A percentile compares a stretch with the other conserved stretches of the same genome.
Evolutionary conservation across 306 rosid genomes (phyloP).

Genomic region (Crataegus laevigata): DNA sequence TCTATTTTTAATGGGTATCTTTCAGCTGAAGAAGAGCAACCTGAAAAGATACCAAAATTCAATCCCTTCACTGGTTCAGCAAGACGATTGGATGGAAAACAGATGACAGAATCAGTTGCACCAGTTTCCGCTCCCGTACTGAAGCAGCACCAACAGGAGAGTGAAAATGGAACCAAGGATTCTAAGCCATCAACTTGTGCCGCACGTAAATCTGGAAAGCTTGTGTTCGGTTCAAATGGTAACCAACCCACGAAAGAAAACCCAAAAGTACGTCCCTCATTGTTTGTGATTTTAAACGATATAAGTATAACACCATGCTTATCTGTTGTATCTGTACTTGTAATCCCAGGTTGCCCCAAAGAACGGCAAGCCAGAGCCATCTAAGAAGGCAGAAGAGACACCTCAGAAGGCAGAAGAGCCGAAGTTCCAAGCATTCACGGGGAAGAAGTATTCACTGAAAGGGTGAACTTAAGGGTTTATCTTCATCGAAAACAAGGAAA

Average conservation of each 20-base stretch:
- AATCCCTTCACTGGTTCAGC: constrained; percentile 42
- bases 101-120: constrained; percentile 24
- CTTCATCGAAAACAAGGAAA: background rate
- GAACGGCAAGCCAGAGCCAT: constrained; percentile 17
- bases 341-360: constrained; percentile 15
- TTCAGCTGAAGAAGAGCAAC: constrained; percentile 39
- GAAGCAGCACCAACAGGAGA: constrained; percentile 16
- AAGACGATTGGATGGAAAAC: constrained; percentile 44
- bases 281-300: background rate
- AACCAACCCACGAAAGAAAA: constrained; percentile 12
- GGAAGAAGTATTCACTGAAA: constrained; percentile 46
- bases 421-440: constrained; percentile 45
- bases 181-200: constrained; percentile 23
- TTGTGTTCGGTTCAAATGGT: constrained; percentile 41
- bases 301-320: background rate
- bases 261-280: constrained; percentile 23
- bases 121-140: constrained; percentile 18
- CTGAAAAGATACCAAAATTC: constrained; percentile 24
- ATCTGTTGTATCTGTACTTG: background rate
- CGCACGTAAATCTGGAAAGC: constrained; percentile 35
- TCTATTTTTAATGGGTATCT: background rate
- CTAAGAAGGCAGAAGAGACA: constrained; percentile 17
- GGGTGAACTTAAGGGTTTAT: constrained; percentile 6
- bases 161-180: constrained; percentile 17
- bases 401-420: constrained; percentile 24